A percentile compares a stretch with the other conserved stretches of the same genome.
These are phyloP conservation scores for Termitomyces sp. DNA, from an alignment of 768 basidiomycete species.

Conservation along the genomic window DNA sequence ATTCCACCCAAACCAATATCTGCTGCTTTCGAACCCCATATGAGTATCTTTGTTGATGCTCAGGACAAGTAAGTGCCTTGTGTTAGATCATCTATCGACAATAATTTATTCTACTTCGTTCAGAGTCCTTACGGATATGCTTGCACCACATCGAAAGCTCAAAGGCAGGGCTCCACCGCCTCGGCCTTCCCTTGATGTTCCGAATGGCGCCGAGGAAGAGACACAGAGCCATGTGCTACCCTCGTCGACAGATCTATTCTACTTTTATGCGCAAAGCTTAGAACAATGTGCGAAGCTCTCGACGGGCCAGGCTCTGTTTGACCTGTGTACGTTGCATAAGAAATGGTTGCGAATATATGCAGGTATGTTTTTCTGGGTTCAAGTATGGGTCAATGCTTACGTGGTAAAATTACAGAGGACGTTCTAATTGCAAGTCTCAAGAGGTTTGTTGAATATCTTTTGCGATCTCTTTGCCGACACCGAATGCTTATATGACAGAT, in stretches of 20 bases:
- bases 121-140: slow-evolving; percentile 89
- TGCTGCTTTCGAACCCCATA: slow-evolving; percentile 89
- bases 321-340: slow-evolving; percentile 77
- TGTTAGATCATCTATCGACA: neutral
- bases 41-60: slow-evolving; percentile 91
- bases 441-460: slow-evolving; percentile 39
- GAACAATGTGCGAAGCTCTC: slow-evolving; percentile 94
- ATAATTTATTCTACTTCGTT: neutral
- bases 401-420: slow-evolving; percentile 65
- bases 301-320: slow-evolving; percentile 79
- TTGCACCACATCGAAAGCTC: slow-evolving; percentile 70
- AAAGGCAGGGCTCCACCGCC: slow-evolving; percentile 41
- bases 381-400: slow-evolving; percentile 4
- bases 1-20: slow-evolving; percentile 71
- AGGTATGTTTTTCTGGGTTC: slow-evolving; percentile 40
- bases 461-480: neutral
- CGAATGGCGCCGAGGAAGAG: slow-evolving; percentile 43
- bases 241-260: slow-evolving; percentile 95
- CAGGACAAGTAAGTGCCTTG: slow-evolving; percentile 76
- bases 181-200: slow-evolving; percentile 66
- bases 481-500: slow-evolving; percentile 25
- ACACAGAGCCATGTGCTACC: slow-evolving; percentile 69
- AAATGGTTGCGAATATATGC: slow-evolving; percentile 97
- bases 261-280: slow-evolving; percentile 92
- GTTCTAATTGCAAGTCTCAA: slow-evolving; percentile 76